A percentile compares a stretch with the other conserved stretches of the same genome.
phyloP scores from a whole-genome alignment of 768 basidiomycete genomes.

The Russula lepida region DNA sequence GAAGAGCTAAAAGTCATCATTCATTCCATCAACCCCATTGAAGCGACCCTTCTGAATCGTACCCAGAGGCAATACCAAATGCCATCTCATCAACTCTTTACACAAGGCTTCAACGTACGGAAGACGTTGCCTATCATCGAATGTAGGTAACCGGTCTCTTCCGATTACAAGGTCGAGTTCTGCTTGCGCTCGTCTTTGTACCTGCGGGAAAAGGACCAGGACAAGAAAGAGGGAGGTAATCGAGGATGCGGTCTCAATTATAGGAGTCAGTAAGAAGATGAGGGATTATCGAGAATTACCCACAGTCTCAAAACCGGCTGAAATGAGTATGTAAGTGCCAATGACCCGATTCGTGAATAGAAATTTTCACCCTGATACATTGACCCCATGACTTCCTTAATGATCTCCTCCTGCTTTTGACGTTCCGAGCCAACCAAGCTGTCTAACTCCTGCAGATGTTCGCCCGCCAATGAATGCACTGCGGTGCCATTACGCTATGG shows the following conservation, averaged over 20 bases:
- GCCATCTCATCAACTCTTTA: slow-evolving; percentile 25
- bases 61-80: slow-evolving; percentile 6
- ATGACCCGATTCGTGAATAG: not conserved
- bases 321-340: not conserved
- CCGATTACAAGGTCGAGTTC: slow-evolving; percentile 16
- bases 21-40: not conserved
- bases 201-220: slow-evolving; percentile 1
- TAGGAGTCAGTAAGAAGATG: not conserved
- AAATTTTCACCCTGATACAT: not conserved
- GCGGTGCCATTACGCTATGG: slow-evolving; percentile 3
- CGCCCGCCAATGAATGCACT: not conserved
- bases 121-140: slow-evolving; percentile 22
- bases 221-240: slow-evolving; percentile 6
- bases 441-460: slow-evolving; percentile 4
- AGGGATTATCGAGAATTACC: not conserved
- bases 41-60: not conserved
- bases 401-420: not conserved
- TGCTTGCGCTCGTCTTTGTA: slow-evolving; percentile 10
- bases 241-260: slow-evolving; percentile 2
- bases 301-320: slow-evolving; percentile 12
- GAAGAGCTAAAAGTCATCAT: slow-evolving; percentile 7
- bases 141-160: slow-evolving; percentile 22
- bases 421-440: not conserved
- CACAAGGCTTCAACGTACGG: slow-evolving; percentile 25
- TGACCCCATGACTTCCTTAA: slow-evolving; percentile 1